Evolutionary conservation across 805 yeast species (phyloP), one percentile per base, ranked within the genome.

Genomic region (Candida succiphila): DNA sequence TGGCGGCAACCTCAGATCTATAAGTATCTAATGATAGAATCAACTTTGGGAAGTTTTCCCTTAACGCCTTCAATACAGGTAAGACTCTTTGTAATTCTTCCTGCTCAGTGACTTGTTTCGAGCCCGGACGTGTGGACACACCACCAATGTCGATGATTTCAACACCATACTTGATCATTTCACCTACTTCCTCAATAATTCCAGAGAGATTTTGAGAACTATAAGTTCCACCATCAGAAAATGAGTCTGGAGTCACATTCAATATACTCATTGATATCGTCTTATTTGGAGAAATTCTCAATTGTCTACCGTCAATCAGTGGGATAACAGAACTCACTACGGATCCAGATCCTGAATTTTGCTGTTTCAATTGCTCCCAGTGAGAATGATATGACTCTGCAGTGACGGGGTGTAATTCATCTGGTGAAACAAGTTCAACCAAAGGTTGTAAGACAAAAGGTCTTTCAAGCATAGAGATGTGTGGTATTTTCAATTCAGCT

Each of bases 161-260:
- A n/a, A 87, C 84, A 2, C 85, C 87, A 17, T 67, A 59, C 0
- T 52, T 45, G 5, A 74, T 66, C 66, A 83, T 67, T 25, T 55
- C 41, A 27, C 56, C 51, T 0, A 79, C 81, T 17, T 61, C 58
- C 7, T 30, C 16, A 7, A 29, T 19, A 5, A 18, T 20, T 0
- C 45, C 48, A 19, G 78, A 49, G 2, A 76, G 64, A 9, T 56
- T 54, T 0, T 58, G 66, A 6, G 61, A 49, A 25, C 46, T 46
- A 21, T 62, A 49, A 14, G 49, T 49, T 1, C 92, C 86, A 2
- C 95, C 97, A 55, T 92, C 98, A 29, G 95, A 83, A 52, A 92
- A 92, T 2, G 96, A 87, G 55, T 92, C 96, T 0, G 96, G 95
- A 0, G 98, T 92, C 16, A 81, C 69, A 48, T 92, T 92, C 41